Evolutionary conservation across 805 yeast species (phyloP).

Genomic region (Saccharomycopsis babjevae): DNA sequence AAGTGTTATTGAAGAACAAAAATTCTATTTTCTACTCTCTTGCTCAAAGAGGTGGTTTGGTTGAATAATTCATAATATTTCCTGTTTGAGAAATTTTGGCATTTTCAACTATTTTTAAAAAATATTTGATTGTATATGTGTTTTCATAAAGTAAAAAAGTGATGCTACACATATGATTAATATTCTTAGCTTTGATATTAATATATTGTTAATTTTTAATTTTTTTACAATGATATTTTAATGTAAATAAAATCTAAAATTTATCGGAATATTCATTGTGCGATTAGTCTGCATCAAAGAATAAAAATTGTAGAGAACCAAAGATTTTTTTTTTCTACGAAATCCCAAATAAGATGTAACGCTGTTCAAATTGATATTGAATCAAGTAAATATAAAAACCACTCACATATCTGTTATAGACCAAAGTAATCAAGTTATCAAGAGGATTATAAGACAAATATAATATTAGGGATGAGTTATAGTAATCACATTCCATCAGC

Average conservation of each 20-base stretch:
- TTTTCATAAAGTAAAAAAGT: too few relatives aligned
- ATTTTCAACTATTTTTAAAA: too few relatives aligned
- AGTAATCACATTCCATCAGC: constrained; percentile 1
- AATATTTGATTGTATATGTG: too few relatives aligned
- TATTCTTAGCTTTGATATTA: too few relatives aligned
- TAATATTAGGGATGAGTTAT: background rate
- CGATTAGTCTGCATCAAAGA: too few relatives aligned
- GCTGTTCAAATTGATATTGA: background rate
- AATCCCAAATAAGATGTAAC: background rate
- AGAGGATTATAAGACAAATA: background rate
- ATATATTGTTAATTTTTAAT: too few relatives aligned
- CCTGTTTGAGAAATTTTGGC: background rate
- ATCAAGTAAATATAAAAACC: background rate
- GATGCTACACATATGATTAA: too few relatives aligned
- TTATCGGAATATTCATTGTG: too few relatives aligned
- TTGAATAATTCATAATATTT: constrained; percentile 3
- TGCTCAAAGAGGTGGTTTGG: constrained; percentile 71
- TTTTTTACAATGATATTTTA: too few relatives aligned
- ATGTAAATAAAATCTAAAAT: too few relatives aligned
- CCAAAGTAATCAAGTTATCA: background rate
- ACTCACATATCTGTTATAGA: background rate
- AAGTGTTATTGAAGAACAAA: constrained; percentile 50
- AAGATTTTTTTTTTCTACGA: background rate
- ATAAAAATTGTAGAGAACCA: background rate
- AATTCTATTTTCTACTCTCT: constrained; percentile 69